A percentile compares a stretch with the other conserved stretches of the same genome.
These are phyloP conservation scores for Cinnamomum chago DNA, from an alignment of 164 flowering plant species.

Conservation along the genomic window DNA sequence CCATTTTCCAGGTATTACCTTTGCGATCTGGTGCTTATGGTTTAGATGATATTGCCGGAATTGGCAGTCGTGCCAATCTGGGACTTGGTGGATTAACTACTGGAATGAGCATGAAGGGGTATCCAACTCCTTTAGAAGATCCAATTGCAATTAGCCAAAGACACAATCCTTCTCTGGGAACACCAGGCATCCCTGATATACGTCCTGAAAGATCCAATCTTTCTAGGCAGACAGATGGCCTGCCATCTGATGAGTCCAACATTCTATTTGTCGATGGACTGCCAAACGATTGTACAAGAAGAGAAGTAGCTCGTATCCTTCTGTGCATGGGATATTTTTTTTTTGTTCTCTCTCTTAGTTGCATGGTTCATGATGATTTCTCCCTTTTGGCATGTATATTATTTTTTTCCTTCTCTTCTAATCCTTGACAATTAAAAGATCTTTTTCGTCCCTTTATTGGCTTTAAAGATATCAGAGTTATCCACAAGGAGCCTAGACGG, in stretches of 20 bases:
- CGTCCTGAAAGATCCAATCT: conserved; percentile 34
- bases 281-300: conserved; percentile 67
- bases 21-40: conserved; percentile 36
- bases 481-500: conserved; percentile 73
- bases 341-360: neutral
- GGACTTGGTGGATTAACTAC: conserved; percentile 31
- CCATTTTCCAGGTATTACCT: conserved; percentile 14
- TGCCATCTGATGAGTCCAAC: conserved; percentile 40
- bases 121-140: conserved; percentile 34
- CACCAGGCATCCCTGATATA: conserved; percentile 27
- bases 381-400: neutral
- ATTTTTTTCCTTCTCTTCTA: conserved; percentile 5
- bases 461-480: conserved; percentile 64
- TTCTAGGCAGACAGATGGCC: conserved; percentile 27
- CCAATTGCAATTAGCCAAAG: conserved; percentile 32
- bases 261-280: conserved; percentile 70
- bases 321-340: neutral
- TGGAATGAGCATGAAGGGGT: conserved; percentile 30
- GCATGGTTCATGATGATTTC: neutral
- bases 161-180: conserved; percentile 30
- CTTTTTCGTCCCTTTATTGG: conserved; percentile 85
- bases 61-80: conserved; percentile 29
- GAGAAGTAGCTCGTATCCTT: conserved; percentile 88
- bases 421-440: conserved; percentile 55
- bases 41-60: conserved; percentile 24